Evolutionary conservation across 495 filamentous ascomycete species (phyloP).

Genomic region (Aspergillus avenaceus): DNA sequence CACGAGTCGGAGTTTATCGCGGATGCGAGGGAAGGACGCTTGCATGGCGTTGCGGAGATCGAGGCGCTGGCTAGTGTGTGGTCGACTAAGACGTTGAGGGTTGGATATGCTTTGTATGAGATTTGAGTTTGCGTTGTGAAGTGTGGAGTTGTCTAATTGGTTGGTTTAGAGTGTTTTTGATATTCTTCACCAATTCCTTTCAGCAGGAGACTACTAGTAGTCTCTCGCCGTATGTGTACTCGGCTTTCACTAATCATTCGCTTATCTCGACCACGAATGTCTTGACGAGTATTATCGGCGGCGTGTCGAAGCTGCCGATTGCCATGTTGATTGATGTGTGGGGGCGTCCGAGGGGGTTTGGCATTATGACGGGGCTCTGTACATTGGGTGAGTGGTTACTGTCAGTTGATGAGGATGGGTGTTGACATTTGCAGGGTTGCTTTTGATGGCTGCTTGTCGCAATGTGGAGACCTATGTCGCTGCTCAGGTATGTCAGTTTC

Average conservation of each 20-base stretch:
- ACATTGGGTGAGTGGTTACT: too few relatives aligned
- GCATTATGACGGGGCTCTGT: constrained; percentile 18
- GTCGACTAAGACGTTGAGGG: constrained; percentile 1
- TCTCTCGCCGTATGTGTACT: constrained; percentile 10
- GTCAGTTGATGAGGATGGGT: too few relatives aligned
- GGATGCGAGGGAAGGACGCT: not conserved
- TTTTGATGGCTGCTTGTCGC: constrained; percentile 38
- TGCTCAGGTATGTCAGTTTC: constrained; percentile 23
- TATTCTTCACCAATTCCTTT: constrained; percentile 30
- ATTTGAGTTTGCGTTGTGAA: not conserved
- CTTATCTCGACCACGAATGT: constrained; percentile 16
- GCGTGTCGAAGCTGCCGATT: constrained; percentile 56
- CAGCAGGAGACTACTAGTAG: constrained; percentile 13
- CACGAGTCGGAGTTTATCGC: not conserved
- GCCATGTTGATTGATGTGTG: constrained; percentile 61
- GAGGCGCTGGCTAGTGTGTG: constrained; percentile 5
- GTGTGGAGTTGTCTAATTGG: too few relatives aligned
- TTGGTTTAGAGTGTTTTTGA: not conserved
- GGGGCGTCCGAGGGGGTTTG: constrained; percentile 49
- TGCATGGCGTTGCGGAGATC: constrained; percentile 4
- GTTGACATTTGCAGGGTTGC: constrained; percentile 26
- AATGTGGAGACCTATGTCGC: constrained; percentile 38
- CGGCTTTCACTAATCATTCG: constrained; percentile 16
- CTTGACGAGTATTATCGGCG: constrained; percentile 13
- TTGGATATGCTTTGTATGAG: constrained; percentile 1